These are phyloP conservation scores for Emmonsia crescens DNA, from an alignment of 2,329 filamentous ascomycete genomes.

Conservation along the genomic window DNA sequence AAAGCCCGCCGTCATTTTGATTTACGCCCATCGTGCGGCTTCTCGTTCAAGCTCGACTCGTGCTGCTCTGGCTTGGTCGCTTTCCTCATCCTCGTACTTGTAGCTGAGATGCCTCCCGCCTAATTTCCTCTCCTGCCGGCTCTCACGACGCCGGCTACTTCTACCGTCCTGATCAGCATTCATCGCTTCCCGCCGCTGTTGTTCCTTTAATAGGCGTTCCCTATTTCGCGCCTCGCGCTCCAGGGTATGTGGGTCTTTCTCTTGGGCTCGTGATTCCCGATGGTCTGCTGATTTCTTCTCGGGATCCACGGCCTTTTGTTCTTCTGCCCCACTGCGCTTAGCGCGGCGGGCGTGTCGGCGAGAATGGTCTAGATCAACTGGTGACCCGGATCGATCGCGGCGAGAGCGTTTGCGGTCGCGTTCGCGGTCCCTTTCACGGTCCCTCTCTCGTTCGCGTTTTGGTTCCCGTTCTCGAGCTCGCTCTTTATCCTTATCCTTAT, in stretches of 20 bases:
- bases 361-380: constrained; percentile 21
- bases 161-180: constrained; percentile 22
- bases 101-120: constrained; percentile 35
- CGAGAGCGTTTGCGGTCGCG: constrained; percentile 28
- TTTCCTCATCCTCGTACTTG: constrained; percentile 40
- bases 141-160: constrained; percentile 24
- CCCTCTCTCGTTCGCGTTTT: constrained; percentile 25
- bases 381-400: constrained; percentile 30
- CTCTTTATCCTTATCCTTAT: constrained; percentile 33
- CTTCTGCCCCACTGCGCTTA: constrained; percentile 24
- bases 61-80: constrained; percentile 23
- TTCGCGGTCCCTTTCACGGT: constrained; percentile 32
- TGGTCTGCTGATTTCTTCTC: constrained; percentile 3
- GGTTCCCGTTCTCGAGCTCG: constrained; percentile 41
- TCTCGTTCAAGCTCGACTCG: constrained; percentile 32
- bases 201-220: constrained; percentile 55
- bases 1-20: not conserved
- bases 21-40: constrained; percentile 23
- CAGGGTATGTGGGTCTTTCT: constrained; percentile 59
- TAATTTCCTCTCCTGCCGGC: constrained; percentile 20
- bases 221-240: constrained; percentile 58
- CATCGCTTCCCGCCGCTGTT: constrained; percentile 51
- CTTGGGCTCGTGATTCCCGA: constrained; percentile 16
- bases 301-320: not conserved
- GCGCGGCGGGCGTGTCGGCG: constrained; percentile 26